A percentile compares a stretch with the other conserved stretches of the same genome.
Evolutionary conservation across 768 basidiomycete species (phyloP).

Genomic region (Lactarius deliciosus): DNA sequence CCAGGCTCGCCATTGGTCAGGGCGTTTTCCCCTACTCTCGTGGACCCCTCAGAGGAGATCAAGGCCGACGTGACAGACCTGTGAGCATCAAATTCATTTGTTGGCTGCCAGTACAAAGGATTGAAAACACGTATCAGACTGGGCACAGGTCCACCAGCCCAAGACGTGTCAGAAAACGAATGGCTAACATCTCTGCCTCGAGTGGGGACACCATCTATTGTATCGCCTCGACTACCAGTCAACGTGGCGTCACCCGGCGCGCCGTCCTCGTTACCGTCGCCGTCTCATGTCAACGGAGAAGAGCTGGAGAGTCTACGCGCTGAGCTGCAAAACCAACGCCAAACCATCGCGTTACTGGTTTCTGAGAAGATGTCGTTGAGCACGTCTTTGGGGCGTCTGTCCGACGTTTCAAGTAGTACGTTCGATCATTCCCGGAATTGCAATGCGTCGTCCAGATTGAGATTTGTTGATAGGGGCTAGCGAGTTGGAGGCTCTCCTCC

Average conservation of each 20-base stretch:
- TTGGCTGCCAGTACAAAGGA: slow-evolving; percentile 2
- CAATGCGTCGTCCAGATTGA: background rate
- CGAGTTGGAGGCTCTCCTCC: slow-evolving; percentile 32
- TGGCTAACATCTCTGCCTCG: slow-evolving; percentile 65
- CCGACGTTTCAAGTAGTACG: slow-evolving; percentile 61
- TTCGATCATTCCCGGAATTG: slow-evolving; percentile 10
- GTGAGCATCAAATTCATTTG: slow-evolving; percentile 46
- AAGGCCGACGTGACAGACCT: slow-evolving; percentile 59
- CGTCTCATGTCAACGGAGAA: slow-evolving; percentile 25
- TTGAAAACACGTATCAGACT: slow-evolving; percentile 39
- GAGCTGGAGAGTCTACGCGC: slow-evolving; percentile 34
- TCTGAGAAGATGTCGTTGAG: slow-evolving; percentile 41
- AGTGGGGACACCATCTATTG: slow-evolving; percentile 34
- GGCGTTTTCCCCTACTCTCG: slow-evolving; percentile 34
- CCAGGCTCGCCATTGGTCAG: slow-evolving; percentile 42
- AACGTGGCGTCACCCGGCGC: slow-evolving; percentile 34
- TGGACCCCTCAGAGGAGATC: slow-evolving; percentile 37
- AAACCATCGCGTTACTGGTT: slow-evolving; percentile 75
- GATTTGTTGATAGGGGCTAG: slow-evolving; percentile 29
- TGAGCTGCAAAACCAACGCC: slow-evolving; percentile 57
- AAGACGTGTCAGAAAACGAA: slow-evolving; percentile 42
- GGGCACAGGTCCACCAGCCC: slow-evolving; percentile 36
- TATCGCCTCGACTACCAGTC: slow-evolving; percentile 33
- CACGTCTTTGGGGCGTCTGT: slow-evolving; percentile 54
- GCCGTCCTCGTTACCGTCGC: slow-evolving; percentile 16